Evolutionary conservation across 352 stramenopile genomes (phyloP).

Genomic region (Phytophthora fragariae): DNA sequence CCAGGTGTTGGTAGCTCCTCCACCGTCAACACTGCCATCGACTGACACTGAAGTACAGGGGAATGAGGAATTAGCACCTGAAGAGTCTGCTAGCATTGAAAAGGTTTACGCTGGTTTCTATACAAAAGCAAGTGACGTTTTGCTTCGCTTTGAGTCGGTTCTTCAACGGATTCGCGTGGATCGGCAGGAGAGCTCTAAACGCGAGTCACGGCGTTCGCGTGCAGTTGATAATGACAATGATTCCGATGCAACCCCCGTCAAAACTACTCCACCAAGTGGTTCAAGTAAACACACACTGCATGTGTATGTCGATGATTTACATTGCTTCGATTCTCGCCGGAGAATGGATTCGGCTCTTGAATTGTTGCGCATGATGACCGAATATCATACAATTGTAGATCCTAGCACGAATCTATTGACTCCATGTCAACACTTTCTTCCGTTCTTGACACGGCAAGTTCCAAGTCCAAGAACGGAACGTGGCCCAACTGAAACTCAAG

Average conservation of each 20-base stretch:
- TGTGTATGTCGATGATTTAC: slow-evolving; percentile 74
- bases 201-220: not conserved
- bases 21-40: not conserved
- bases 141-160: slow-evolving; percentile 24
- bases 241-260: not conserved
- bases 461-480: not conserved
- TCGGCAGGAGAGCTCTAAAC: slow-evolving; percentile 8
- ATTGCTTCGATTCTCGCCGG: slow-evolving; percentile 38
- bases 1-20: too few species aligned
- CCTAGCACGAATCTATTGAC: slow-evolving; percentile 41
- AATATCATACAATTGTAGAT: slow-evolving; percentile 55
- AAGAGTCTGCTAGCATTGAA: slow-evolving; percentile 1
- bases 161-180: slow-evolving; percentile 31
- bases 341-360: slow-evolving; percentile 51
- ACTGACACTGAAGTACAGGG: not conserved
- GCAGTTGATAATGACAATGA: not conserved
- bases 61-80: not conserved
- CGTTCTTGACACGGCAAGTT: slow-evolving; percentile 42
- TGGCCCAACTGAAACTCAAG: not conserved
- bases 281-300: slow-evolving; percentile 20
- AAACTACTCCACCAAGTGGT: not conserved
- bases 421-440: slow-evolving; percentile 34
- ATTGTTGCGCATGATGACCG: slow-evolving; percentile 54
- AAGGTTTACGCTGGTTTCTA: slow-evolving; percentile 32
- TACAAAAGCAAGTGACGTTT: slow-evolving; percentile 26